These are phyloP conservation scores for Aspergillus saccharolyticus DNA, from an alignment of 495 filamentous ascomycete species.

Conservation along the genomic window DNA sequence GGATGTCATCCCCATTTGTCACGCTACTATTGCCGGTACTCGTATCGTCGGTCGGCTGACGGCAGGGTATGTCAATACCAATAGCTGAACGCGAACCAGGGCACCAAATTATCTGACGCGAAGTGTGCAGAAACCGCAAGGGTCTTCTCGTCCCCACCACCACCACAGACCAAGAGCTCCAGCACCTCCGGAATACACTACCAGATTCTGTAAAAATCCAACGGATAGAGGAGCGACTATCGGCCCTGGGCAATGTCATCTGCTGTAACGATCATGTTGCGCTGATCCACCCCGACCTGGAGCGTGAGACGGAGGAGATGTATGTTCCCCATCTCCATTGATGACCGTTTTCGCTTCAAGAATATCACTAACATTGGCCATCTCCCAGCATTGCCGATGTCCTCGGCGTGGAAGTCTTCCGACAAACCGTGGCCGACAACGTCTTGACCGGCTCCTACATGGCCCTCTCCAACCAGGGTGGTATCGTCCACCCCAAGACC, in stretches of 20 bases:
- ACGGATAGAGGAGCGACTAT: slow-evolving; percentile 94
- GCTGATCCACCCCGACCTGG: slow-evolving; percentile 91
- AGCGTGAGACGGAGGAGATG: slow-evolving; percentile 93
- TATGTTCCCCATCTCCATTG: slow-evolving; percentile 16
- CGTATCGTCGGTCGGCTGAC: slow-evolving; percentile 93
- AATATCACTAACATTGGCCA: neutral
- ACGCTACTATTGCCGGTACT: slow-evolving; percentile 95
- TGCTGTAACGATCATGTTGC: slow-evolving; percentile 95
- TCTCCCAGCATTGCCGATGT: slow-evolving; percentile 72
- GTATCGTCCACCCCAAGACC: slow-evolving; percentile 95
- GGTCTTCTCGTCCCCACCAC: slow-evolving; percentile 92
- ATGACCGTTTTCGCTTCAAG: no score
- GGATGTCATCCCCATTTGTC: slow-evolving; percentile 96
- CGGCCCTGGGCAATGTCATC: slow-evolving; percentile 94
- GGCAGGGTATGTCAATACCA: slow-evolving; percentile 64
- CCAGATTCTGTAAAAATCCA: slow-evolving; percentile 87
- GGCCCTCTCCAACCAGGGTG: slow-evolving; percentile 91
- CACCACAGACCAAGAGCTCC: slow-evolving; percentile 96
- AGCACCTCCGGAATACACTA: slow-evolving; percentile 89
- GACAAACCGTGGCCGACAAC: slow-evolving; percentile 95
- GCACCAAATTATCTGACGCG: neutral
- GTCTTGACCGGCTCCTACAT: slow-evolving; percentile 95
- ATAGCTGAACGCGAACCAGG: neutral
- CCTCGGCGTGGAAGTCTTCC: slow-evolving; percentile 95
- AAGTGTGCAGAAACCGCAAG: slow-evolving; percentile 70